Evolutionary conservation across 2,329 filamentous ascomycete genomes (phyloP).

Genomic region (Colletotrichum chrysophilum): DNA sequence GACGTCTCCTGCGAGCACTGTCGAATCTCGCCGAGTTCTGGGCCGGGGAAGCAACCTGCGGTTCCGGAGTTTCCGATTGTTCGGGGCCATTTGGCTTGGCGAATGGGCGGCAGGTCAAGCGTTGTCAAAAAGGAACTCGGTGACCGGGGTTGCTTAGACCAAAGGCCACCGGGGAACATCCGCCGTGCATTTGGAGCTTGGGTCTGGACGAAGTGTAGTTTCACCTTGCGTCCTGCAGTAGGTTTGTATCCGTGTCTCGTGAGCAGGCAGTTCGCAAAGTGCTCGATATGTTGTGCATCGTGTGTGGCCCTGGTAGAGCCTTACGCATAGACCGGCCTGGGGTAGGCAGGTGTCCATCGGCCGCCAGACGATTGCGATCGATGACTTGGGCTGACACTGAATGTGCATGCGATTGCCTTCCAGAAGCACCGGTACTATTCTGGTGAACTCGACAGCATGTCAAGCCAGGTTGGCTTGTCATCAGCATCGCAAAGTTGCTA

Average conservation of each 20-base stretch:
- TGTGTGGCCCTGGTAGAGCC: background rate
- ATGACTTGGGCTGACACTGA: background rate
- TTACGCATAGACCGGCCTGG: background rate
- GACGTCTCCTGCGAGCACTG: background rate
- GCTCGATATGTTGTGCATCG: background rate
- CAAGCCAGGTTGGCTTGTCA: background rate
- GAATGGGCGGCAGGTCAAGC: background rate
- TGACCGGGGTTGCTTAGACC: constrained; percentile 12
- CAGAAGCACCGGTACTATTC: background rate
- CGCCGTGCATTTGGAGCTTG: background rate
- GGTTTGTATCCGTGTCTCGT: background rate
- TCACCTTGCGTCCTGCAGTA: background rate
- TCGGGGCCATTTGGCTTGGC: constrained; percentile 17
- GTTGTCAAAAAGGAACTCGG: background rate
- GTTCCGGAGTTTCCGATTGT: constrained; percentile 15
- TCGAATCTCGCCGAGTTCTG: constrained; percentile 12
- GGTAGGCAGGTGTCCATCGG: background rate
- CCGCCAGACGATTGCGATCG: background rate
- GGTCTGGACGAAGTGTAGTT: background rate
- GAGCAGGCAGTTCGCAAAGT: background rate
- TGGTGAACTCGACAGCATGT: background rate
- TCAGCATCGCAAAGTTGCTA: background rate
- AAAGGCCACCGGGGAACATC: constrained; percentile 10
- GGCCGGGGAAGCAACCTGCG: constrained; percentile 10
- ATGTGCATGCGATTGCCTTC: background rate